Conservation (phyloP, 306 rosid genomes). For the Abrus pulchellus region DNA sequence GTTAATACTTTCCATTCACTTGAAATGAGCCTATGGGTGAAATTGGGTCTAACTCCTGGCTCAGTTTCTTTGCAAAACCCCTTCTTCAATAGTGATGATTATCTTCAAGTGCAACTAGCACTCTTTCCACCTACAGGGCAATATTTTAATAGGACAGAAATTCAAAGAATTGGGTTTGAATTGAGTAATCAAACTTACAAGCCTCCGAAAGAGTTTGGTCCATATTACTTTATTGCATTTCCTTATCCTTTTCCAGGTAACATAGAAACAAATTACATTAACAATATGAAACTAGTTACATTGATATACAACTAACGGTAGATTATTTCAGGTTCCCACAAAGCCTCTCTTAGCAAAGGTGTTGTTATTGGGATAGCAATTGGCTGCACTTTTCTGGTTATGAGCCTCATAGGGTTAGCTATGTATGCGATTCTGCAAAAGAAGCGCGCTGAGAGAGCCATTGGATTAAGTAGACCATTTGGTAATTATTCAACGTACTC, state of each 20-base stretch:
- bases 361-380: conserved; percentile 63
- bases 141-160: conserved; percentile 74
- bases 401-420: conserved; percentile 74
- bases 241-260: conserved; percentile 83
- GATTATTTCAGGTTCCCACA: conserved; percentile 56
- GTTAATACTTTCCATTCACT: conserved; percentile 64
- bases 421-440: conserved; percentile 82
- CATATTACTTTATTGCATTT: conserved; percentile 74
- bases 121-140: conserved; percentile 80
- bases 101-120: conserved; percentile 80
- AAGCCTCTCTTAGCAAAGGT: conserved; percentile 59
- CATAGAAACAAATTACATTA: conserved; percentile 8
- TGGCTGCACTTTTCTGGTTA: conserved; percentile 67
- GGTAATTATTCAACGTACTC: conserved; percentile 58
- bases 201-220: conserved; percentile 85
- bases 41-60: conserved; percentile 75
- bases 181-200: conserved; percentile 86
- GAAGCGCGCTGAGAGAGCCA: conserved; percentile 95
- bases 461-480: conserved; percentile 84
- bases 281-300: conserved; percentile 1
- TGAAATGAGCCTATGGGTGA: conserved; percentile 78
- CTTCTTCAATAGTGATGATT: conserved; percentile 78
- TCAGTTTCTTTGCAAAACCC: conserved; percentile 84
- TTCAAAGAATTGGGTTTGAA: conserved; percentile 83
- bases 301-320: conserved; percentile 46